phyloP scores from a whole-genome alignment of 2,329 filamentous ascomycete species.

The Ophiognomonia clavigignenti-juglandacearum region DNA sequence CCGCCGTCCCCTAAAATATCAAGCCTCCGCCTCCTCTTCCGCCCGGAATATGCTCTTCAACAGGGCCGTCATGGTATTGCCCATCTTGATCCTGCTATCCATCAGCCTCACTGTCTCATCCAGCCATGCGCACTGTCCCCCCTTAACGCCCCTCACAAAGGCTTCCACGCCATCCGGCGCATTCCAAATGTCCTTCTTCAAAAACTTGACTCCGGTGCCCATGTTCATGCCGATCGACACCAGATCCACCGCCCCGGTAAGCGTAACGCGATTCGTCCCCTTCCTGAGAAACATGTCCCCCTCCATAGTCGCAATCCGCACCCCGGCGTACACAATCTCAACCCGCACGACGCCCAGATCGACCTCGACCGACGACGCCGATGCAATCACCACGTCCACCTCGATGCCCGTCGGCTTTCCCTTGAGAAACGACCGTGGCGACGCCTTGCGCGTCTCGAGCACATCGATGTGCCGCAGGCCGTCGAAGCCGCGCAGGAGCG shows the following conservation, averaged over 20 bases:
- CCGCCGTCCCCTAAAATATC: too few species aligned
- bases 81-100: constrained; percentile 8
- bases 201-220: constrained; percentile 2
- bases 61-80: constrained; percentile 4
- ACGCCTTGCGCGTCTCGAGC: constrained; percentile 5
- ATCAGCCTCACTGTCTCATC: constrained; percentile 6
- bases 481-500: constrained; percentile 5
- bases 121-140: constrained; percentile 4
- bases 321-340: constrained; percentile 1
- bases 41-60: constrained; percentile 1
- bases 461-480: constrained; percentile 5
- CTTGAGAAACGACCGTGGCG: background rate
- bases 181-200: constrained; percentile 1
- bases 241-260: constrained; percentile 1
- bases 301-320: constrained; percentile 4
- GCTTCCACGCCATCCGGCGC: background rate
- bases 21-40: background rate
- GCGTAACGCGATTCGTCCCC: constrained; percentile 1
- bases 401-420: constrained; percentile 5
- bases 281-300: background rate
- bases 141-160: constrained; percentile 3
- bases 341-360: background rate
- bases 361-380: constrained; percentile 1
- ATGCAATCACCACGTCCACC: constrained; percentile 3
- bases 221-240: constrained; percentile 5